Conservation (phyloP, 352 stramenopile genomes). For the Phytophthora sp. region DNA sequence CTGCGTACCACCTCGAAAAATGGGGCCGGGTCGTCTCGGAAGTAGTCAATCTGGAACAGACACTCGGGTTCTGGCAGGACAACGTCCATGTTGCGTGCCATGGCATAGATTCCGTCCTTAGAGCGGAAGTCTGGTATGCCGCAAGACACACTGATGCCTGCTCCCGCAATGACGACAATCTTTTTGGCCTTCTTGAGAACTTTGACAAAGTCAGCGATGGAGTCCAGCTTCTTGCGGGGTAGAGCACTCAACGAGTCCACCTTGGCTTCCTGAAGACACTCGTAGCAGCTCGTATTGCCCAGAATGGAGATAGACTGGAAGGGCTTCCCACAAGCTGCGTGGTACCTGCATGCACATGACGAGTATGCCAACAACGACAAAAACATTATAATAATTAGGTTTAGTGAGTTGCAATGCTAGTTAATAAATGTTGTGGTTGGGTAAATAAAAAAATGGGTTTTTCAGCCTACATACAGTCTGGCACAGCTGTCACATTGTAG, state of each 20-base stretch:
- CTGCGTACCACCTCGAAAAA: constrained; percentile 96
- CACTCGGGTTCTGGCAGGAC: constrained; percentile 95
- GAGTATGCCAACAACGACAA: constrained; percentile 9
- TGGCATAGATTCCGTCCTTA: constrained; percentile 86
- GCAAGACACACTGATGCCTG: constrained; percentile 95
- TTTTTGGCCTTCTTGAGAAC: constrained; percentile 81
- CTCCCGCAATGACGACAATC: constrained; percentile 92
- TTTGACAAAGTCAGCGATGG: constrained; percentile 68
- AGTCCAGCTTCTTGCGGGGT: constrained; percentile 46
- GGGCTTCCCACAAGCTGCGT: constrained; percentile 54
- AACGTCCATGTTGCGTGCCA: constrained; percentile 80
- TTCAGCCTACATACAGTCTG: constrained; percentile 60
- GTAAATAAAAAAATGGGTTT: background rate
- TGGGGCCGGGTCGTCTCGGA: constrained; percentile 93
- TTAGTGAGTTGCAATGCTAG: constrained; percentile 19
- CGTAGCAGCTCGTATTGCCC: constrained; percentile 79
- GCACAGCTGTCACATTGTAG: constrained; percentile 80
- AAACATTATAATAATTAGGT: constrained; percentile 30
- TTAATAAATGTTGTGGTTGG: no score
- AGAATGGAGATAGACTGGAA: constrained; percentile 67
- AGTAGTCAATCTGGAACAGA: constrained; percentile 99
- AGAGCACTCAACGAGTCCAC: constrained; percentile 36
- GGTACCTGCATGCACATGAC: constrained; percentile 41
- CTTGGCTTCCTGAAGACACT: constrained; percentile 64
- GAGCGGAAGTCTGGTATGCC: constrained; percentile 99